Percentiles rank a stretch among this genome's conserved stretches.
phyloP scores from a whole-genome alignment of 2,329 filamentous ascomycete genomes.

The Paecilomyces sp. region DNA sequence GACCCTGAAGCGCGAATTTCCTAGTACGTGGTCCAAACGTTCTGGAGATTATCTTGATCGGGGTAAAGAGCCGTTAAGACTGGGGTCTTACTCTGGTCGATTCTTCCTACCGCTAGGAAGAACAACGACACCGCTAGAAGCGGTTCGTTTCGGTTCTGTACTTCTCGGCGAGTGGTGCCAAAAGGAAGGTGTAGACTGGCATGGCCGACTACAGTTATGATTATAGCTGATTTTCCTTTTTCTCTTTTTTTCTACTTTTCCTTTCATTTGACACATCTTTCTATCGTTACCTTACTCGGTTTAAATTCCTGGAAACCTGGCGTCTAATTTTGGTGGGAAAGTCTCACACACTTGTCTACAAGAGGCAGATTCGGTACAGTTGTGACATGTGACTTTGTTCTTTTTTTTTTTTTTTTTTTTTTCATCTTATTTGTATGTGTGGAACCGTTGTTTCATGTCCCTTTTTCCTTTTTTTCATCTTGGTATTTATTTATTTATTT shows the following conservation, averaged over 20 bases:
- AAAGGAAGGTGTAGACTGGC: conserved; percentile 40
- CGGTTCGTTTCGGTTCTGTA: conserved; percentile 37
- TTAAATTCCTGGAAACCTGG: not conserved
- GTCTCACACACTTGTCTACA: not conserved
- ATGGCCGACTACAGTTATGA: conserved; percentile 33
- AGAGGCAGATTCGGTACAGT: not conserved
- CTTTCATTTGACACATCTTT: not conserved
- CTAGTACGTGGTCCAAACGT: conserved; percentile 37
- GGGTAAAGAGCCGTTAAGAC: conserved; percentile 25
- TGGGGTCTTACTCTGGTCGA: conserved; percentile 27
- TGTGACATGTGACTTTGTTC: not conserved
- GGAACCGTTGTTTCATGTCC: conserved; percentile 5
- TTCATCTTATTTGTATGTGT: conserved; percentile 1
- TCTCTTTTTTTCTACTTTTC: not conserved
- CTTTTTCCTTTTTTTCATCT: not conserved
- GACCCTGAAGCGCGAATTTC: conserved; percentile 34
- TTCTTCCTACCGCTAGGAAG: conserved; percentile 39
- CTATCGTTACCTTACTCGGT: not conserved
- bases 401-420: conserved; percentile 3
- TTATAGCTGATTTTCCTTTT: not conserved
- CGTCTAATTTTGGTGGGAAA: not conserved
- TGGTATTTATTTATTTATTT: not conserved
- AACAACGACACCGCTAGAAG: conserved; percentile 37
- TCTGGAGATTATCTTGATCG: conserved; percentile 30
- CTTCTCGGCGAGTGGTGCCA: conserved; percentile 41